These are phyloP conservation scores for Thalassiosira livingstoniorum DNA, from an alignment of 352 stramenopile genomes.

Conservation along the genomic window DNA sequence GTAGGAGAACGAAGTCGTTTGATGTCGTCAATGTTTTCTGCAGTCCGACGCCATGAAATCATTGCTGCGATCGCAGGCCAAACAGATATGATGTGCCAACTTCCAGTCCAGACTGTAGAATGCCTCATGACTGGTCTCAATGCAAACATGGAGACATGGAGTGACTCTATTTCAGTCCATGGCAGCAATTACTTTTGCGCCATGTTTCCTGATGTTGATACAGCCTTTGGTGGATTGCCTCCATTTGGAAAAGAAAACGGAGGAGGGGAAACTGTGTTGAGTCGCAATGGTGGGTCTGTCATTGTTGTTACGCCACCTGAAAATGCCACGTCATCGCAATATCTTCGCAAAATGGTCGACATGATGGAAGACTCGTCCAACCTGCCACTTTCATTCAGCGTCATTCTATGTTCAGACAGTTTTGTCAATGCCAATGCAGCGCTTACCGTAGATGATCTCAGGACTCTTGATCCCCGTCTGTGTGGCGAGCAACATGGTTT, in stretches of 20 bases:
- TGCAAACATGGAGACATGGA: conserved; percentile 71
- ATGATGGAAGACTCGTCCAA: conserved; percentile 56
- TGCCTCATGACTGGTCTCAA: conserved; percentile 50
- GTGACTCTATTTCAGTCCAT: conserved; percentile 70
- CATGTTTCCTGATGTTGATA: conserved; percentile 80
- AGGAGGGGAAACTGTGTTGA: conserved; percentile 60
- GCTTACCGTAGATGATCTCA: conserved; percentile 63
- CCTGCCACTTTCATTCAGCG: conserved; percentile 75
- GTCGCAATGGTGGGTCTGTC: conserved; percentile 59
- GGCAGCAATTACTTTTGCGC: conserved; percentile 76
- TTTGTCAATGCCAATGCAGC: conserved; percentile 63
- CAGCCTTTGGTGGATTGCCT: conserved; percentile 71
- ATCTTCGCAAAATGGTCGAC: conserved; percentile 74
- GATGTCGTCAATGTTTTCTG: conserved; percentile 72
- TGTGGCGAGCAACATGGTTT: conserved; percentile 55
- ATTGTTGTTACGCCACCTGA: conserved; percentile 74
- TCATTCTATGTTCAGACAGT: conserved; percentile 71
- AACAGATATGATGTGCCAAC: conserved; percentile 71
- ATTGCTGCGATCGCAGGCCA: conserved; percentile 65
- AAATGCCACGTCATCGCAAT: conserved; percentile 75
- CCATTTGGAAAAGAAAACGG: conserved; percentile 73
- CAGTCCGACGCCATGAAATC: conserved; percentile 78
- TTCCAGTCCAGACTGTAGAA: conserved; percentile 61
- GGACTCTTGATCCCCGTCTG: conserved; percentile 73
- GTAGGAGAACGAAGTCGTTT: conserved; percentile 63